Base-by-base conservation (phyloP, 2,329 filamentous ascomycete species). In the Pseudopyrenochaeta lycopersici region DNA sequence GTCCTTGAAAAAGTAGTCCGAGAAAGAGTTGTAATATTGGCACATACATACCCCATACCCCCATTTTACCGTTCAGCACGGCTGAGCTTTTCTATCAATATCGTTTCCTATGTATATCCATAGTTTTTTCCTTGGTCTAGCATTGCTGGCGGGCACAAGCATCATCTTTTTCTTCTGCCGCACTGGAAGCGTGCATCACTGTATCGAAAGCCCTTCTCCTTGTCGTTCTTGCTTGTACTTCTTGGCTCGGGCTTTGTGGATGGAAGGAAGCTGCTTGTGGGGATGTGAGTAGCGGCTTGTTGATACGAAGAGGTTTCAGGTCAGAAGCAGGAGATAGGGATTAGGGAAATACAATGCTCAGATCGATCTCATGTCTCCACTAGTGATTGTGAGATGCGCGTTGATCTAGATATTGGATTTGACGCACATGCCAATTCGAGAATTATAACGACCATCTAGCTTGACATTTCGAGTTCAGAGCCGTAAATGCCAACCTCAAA, bases 71-170 rank as follows among this genome's bases (percentile, higher is more conserved):
- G 54, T 47, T 48, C 39, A 39, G 46, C 44, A 44, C 33, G 23
- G 10, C 30, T 21, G 43, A 27, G 11, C 15, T 36, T 52, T 54
- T 58, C 58, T 55, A 65, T 62, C 62, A 64, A 58, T 63, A 60
- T 55, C 47, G 60, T 73, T 63, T 71, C 70, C 60, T 72, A 64
- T 73, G 67, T 73, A 68, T 44, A 59, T 23, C 44, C 29, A 32
- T 50, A 49, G 10, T 41, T 52, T 53, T 64, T 49, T 62, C 49
- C 41, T 64, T 63, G 49, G 38, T 58, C 49, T 60, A 66, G 67
- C 70, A 71, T 73, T 64, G 68, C 68, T 60, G 68, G 68, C 64
- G 64, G 59, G 62, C 40, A 48, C 58, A 17, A 27, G 54, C 52
- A 60, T 56, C 35, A 41, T 54, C 15, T 51, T 15, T 60, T 54